These are phyloP conservation scores for Pythium sp. DNA, from an alignment of 352 stramenopile species.

Conservation along the genomic window DNA sequence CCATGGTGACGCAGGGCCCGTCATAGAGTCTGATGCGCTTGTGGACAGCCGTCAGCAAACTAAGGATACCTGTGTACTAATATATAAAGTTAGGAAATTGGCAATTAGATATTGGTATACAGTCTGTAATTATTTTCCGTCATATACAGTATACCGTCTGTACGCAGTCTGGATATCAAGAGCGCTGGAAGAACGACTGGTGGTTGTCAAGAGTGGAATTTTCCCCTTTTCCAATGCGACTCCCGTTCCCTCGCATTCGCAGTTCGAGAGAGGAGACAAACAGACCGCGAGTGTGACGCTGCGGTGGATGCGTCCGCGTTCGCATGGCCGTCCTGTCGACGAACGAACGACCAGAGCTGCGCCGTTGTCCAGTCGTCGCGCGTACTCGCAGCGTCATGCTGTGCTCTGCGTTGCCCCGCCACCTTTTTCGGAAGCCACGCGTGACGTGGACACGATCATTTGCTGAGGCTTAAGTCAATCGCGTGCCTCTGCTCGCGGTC, in stretches of 20 bases:
- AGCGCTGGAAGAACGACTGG: not conserved
- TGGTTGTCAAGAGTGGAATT: not conserved
- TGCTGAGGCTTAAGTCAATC: not conserved
- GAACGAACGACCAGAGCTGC: not conserved
- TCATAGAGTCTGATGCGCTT: not conserved
- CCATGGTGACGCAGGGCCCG: not conserved
- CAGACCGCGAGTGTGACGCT: conserved; percentile 6
- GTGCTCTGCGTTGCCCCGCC: not conserved
- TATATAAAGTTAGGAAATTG: too few species aligned
- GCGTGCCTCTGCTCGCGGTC: not conserved
- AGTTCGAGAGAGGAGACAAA: not conserved
- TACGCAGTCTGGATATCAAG: too few species aligned
- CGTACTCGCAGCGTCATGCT: not conserved
- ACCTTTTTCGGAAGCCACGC: not conserved
- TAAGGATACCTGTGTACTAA: too few species aligned
- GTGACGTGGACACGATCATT: not conserved
- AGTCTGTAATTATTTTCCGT: too few species aligned
- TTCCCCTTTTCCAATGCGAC: not conserved
- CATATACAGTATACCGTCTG: too few species aligned
- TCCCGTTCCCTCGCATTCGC: not conserved
- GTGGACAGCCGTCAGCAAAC: too few species aligned
- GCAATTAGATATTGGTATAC: too few species aligned
- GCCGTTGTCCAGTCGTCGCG: not conserved
- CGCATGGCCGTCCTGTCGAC: not conserved
- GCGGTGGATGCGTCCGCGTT: conserved; percentile 5